These are phyloP conservation scores for Phlyctochytrium bullatum DNA, from an alignment of 192 early-diverging fungal genomes.

Conservation along the genomic window DNA sequence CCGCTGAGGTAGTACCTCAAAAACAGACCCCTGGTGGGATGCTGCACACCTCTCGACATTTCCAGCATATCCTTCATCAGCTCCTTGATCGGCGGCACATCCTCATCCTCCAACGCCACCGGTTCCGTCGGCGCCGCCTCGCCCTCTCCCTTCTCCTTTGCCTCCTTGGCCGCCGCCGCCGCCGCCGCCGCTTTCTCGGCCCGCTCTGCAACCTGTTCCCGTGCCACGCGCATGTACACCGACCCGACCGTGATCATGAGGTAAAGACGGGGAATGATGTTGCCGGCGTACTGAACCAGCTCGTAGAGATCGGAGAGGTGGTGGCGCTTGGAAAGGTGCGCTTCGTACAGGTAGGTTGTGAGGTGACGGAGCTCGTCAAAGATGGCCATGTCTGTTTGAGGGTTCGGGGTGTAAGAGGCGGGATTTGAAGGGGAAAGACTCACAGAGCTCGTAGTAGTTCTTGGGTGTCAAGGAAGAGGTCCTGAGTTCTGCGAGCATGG, in stretches of 20 bases:
- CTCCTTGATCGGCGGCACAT: conserved; percentile 87
- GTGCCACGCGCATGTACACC: conserved; percentile 88
- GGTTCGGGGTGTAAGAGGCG: neutral
- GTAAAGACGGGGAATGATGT: conserved; percentile 98
- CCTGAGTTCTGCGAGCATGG: conserved; percentile 95
- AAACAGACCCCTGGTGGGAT: conserved; percentile 96
- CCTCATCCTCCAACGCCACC: conserved; percentile 25
- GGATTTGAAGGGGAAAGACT: conserved; percentile 27
- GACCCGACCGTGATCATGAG: conserved; percentile 99
- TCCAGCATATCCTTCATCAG: conserved; percentile 99
- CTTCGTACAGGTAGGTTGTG: conserved; percentile 85
- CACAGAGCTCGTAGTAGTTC: conserved; percentile 99
- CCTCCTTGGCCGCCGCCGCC: conserved; percentile 8
- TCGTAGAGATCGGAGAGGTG: conserved; percentile 93
- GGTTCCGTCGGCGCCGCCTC: neutral
- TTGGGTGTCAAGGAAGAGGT: conserved; percentile 94
- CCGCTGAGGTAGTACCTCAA: conserved; percentile 91
- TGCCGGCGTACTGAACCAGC: conserved; percentile 96
- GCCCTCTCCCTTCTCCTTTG: conserved; percentile 6
- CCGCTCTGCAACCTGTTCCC: conserved; percentile 34
- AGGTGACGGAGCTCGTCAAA: conserved; percentile 97
- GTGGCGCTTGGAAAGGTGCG: conserved; percentile 72
- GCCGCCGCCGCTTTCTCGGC: neutral
- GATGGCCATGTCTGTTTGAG: conserved; percentile 82
- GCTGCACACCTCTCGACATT: conserved; percentile 98